Percentiles rank a stretch among this genome's conserved stretches.
These are phyloP conservation scores for Ceratocystis cubensis DNA, from an alignment of 2,329 filamentous ascomycete genomes.

Conservation along the genomic window DNA sequence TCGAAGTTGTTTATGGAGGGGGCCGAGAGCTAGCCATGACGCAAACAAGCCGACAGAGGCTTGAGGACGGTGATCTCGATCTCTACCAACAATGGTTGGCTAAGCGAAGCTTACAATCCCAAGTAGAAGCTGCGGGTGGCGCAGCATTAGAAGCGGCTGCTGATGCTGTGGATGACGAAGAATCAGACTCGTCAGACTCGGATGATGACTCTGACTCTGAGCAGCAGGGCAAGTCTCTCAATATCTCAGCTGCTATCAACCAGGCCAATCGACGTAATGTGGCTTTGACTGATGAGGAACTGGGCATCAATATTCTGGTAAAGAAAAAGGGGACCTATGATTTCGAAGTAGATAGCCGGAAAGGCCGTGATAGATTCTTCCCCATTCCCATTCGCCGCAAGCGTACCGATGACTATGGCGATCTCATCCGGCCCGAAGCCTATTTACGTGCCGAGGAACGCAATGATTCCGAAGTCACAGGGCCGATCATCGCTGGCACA, in stretches of 20 bases:
- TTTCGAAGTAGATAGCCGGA: constrained; percentile 82
- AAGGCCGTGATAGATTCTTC: constrained; percentile 84
- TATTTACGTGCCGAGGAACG: constrained; percentile 87
- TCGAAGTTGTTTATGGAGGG: constrained; percentile 55
- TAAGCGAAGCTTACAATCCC: constrained; percentile 74
- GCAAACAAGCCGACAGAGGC: constrained; percentile 48
- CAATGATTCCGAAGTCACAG: constrained; percentile 47
- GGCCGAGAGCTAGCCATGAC: constrained; percentile 49
- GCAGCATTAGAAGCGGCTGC: constrained; percentile 52
- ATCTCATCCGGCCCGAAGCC: constrained; percentile 85
- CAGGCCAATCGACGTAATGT: constrained; percentile 78
- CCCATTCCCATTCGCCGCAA: constrained; percentile 70
- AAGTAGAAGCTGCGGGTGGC: constrained; percentile 52
- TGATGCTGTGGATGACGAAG: constrained; percentile 66
- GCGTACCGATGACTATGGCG: constrained; percentile 82
- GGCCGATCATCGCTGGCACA: constrained; percentile 12
- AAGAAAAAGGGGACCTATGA: constrained; percentile 86
- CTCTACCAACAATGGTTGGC: constrained; percentile 89
- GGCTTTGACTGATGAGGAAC: constrained; percentile 73
- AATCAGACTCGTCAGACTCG: constrained; percentile 70
- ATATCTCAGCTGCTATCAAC: constrained; percentile 72
- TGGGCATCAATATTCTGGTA: constrained; percentile 81
- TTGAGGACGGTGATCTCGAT: constrained; percentile 63
- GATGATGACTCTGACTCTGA: constrained; percentile 83
- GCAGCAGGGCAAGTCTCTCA: constrained; percentile 82